These are phyloP conservation scores for Emergomyces pasteurianus DNA, from an alignment of 2,329 filamentous ascomycete species.

Conservation along the genomic window DNA sequence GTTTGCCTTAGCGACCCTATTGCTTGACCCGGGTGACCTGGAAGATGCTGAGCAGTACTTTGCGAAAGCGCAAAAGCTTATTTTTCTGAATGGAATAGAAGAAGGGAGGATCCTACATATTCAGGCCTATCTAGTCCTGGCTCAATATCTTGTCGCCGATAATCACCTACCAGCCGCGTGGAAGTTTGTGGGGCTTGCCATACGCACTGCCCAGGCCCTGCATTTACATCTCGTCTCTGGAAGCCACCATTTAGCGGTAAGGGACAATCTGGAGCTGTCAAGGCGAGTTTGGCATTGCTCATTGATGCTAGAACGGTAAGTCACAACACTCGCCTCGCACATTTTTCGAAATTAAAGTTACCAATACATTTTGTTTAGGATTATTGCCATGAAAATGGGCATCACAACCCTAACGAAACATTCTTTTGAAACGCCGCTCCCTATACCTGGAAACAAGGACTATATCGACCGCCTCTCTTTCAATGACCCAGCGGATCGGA, in stretches of 20 bases:
- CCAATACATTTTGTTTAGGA: constrained; percentile 4
- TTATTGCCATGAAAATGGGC: constrained; percentile 15
- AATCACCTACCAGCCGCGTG: constrained; percentile 14
- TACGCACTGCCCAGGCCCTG: constrained; percentile 13
- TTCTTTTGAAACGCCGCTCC: constrained; percentile 13
- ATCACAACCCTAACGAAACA: constrained; percentile 11
- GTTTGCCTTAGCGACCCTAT: constrained; percentile 13
- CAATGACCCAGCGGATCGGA: not conserved
- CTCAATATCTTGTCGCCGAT: constrained; percentile 16
- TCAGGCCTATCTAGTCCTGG: constrained; percentile 14
- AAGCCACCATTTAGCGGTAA: constrained; percentile 9
- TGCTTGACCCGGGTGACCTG: constrained; percentile 3
- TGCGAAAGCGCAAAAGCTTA: constrained; percentile 10
- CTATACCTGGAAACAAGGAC: constrained; percentile 15
- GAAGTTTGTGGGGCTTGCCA: constrained; percentile 14
- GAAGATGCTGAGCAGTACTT: constrained; percentile 11
- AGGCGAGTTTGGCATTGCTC: constrained; percentile 18
- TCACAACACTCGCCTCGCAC: not conserved
- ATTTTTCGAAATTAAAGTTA: not conserved
- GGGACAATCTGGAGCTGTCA: constrained; percentile 12
- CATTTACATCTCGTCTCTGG: constrained; percentile 11
- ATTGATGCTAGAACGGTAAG: constrained; percentile 14
- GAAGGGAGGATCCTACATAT: constrained; percentile 8
- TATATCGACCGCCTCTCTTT: constrained; percentile 16
- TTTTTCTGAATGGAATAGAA: constrained; percentile 8